These are phyloP conservation scores for Citrus medica DNA, from an alignment of 345 rosid species.

Conservation along the genomic window DNA sequence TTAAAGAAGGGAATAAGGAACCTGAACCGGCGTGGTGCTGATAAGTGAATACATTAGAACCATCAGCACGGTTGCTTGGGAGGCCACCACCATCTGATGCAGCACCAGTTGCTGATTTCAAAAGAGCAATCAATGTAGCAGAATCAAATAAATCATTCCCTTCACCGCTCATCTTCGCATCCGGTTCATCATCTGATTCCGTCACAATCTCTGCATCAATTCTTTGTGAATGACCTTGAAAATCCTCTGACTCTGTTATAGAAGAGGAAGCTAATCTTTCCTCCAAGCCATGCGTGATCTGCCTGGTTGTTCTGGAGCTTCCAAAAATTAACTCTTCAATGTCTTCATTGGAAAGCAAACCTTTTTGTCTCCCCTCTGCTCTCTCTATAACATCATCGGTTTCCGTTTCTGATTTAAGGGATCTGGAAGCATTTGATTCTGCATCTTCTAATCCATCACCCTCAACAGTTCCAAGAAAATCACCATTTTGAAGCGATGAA, in stretches of 20 bases:
- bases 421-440: background rate
- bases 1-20: conserved; percentile 16
- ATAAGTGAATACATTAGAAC: conserved; percentile 18
- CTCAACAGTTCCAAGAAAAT: background rate
- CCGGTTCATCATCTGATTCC: conserved; percentile 21
- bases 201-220: conserved; percentile 13
- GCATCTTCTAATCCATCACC: conserved; percentile 14
- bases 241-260: conserved; percentile 2
- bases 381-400: conserved; percentile 11
- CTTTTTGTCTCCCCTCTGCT: conserved; percentile 3
- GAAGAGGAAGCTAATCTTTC: conserved; percentile 9
- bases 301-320: conserved; percentile 19
- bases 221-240: conserved; percentile 3
- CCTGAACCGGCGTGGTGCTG: conserved; percentile 15
- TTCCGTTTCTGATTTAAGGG: conserved; percentile 9
- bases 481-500: background rate
- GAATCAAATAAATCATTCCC: conserved; percentile 27
- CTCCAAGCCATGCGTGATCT: conserved; percentile 7
- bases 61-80: conserved; percentile 12
- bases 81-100: conserved; percentile 18
- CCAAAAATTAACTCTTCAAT: conserved; percentile 24
- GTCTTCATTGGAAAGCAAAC: conserved; percentile 29
- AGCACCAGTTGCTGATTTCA: conserved; percentile 30
- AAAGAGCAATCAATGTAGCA: conserved; percentile 27
- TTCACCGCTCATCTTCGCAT: conserved; percentile 7